Conservation (phyloP, 345 rosid species). For the Ceriops tagal region DNA sequence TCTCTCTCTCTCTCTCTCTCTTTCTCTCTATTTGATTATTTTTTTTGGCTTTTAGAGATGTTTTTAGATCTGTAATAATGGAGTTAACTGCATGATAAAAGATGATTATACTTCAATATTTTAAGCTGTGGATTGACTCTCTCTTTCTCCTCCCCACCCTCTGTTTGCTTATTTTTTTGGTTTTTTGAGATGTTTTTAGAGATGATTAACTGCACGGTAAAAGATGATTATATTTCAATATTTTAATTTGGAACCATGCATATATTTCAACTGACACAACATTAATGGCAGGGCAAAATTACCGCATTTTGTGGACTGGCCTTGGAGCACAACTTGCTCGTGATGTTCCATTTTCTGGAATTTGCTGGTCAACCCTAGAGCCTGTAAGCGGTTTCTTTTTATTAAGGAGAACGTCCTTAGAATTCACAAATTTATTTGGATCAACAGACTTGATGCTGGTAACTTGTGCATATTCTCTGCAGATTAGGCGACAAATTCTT, state of each 20-base stretch:
- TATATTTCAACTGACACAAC: background rate
- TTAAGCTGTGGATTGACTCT: background rate
- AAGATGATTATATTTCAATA: background rate
- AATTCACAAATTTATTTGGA: background rate
- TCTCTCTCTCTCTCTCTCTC: too few species aligned
- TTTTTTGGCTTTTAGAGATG: background rate
- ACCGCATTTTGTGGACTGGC: constrained; percentile 88
- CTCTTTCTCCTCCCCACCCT: too few species aligned
- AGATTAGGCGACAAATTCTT: constrained; percentile 68
- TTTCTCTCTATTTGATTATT: background rate
- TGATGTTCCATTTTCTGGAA: constrained; percentile 98
- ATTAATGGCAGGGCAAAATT: constrained; percentile 51
- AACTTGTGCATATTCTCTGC: constrained; percentile 5
- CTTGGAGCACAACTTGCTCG: constrained; percentile 97
- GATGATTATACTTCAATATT: background rate
- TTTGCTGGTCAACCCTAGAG: constrained; percentile 92
- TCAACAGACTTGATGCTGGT: background rate
- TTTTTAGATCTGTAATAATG: background rate
- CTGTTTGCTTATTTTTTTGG: background rate
- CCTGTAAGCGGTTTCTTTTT: constrained; percentile 52
- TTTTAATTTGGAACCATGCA: background rate
- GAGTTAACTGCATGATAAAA: background rate
- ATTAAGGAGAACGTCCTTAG: background rate
- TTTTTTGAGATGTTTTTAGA: background rate
- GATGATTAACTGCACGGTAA: background rate